These are phyloP conservation scores for Suillus luteus DNA, from an alignment of 768 basidiomycete species.

Conservation along the genomic window DNA sequence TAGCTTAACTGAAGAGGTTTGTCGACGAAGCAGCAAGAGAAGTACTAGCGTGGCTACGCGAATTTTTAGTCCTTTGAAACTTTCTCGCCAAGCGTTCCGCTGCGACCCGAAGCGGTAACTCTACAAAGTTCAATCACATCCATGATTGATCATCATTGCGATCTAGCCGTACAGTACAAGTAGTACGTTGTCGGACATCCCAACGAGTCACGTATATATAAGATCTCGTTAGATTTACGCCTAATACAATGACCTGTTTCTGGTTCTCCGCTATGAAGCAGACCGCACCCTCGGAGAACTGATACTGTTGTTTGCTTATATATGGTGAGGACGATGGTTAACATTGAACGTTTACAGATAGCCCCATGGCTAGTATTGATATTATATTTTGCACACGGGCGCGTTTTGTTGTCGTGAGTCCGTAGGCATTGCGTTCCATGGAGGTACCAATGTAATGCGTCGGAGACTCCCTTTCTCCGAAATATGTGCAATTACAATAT, in stretches of 20 bases:
- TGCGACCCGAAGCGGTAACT: conserved; percentile 25
- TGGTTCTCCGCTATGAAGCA: neutral
- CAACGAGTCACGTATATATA: neutral
- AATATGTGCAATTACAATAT: neutral
- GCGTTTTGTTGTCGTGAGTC: neutral
- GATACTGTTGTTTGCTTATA: no score
- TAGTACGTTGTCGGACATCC: neutral
- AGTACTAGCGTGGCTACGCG: conserved; percentile 18
- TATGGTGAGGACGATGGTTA: no score
- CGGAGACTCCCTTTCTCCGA: neutral
- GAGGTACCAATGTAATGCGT: neutral
- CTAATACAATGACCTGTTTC: neutral
- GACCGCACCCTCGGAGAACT: no score
- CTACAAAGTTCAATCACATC: neutral
- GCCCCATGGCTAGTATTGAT: neutral
- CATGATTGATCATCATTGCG: neutral
- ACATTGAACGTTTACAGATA: neutral
- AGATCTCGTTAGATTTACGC: neutral
- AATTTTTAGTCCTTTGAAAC: conserved; percentile 25
- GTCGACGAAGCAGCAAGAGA: conserved; percentile 11
- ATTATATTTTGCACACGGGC: neutral
- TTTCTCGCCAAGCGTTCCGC: conserved; percentile 31
- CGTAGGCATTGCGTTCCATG: neutral
- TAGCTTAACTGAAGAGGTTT: conserved; percentile 10
- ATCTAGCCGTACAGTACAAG: no score